Evolutionary conservation across 192 early-diverging fungal species (phyloP).

Genomic region (Podila clonocystis): DNA sequence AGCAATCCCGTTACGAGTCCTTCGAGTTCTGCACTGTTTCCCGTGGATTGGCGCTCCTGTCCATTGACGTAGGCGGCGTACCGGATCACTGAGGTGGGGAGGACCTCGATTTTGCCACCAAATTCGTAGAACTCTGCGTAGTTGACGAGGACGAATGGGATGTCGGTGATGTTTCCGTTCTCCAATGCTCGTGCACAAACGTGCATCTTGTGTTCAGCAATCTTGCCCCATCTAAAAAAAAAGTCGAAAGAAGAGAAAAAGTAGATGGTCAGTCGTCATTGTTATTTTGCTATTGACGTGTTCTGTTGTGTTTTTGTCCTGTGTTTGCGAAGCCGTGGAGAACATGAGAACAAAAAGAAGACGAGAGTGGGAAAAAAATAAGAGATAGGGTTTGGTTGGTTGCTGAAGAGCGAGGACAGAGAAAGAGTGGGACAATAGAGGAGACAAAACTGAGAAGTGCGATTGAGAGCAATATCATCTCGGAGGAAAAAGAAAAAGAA

Average conservation of each 20-base stretch:
- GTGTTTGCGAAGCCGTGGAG: not conserved
- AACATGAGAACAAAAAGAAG: not conserved
- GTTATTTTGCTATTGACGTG: not conserved
- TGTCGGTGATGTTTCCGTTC: conserved; percentile 34
- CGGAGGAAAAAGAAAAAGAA: not conserved
- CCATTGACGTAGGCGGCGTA: conserved; percentile 30
- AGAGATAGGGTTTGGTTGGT: not conserved
- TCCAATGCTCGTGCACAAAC: conserved; percentile 45
- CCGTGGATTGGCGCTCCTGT: conserved; percentile 9
- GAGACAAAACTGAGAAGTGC: not conserved
- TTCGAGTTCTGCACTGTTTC: conserved; percentile 48
- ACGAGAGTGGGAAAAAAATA: not conserved
- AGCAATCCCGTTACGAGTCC: conserved; percentile 35
- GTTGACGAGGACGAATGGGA: conserved; percentile 49
- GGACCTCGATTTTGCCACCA: conserved; percentile 36
- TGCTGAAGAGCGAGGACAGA: no score
- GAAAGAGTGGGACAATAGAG: not conserved
- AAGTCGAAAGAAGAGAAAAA: not conserved
- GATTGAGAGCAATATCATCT: not conserved
- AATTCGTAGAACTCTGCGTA: conserved; percentile 48
- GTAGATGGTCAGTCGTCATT: not conserved
- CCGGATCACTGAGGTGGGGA: conserved; percentile 42
- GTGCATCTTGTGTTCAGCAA: conserved; percentile 53
- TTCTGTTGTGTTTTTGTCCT: no score
- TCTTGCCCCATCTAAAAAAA: conserved; percentile 42